Evolutionary conservation across 768 basidiomycete species (phyloP).

Genomic region (Pisolithus sp.): DNA sequence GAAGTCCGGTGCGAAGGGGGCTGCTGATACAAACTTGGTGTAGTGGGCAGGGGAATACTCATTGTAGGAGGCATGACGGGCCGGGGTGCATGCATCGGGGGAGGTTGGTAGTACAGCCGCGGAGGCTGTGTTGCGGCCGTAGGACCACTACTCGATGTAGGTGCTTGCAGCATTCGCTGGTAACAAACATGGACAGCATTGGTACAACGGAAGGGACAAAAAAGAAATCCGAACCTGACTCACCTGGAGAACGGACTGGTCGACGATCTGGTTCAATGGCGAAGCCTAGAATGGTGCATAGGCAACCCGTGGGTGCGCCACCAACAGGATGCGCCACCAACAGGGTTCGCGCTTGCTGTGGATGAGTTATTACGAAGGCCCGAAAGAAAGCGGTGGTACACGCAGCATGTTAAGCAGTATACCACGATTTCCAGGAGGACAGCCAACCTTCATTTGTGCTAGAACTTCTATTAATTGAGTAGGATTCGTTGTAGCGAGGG

Average conservation of each 20-base stretch:
- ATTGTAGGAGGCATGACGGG: conserved; percentile 29
- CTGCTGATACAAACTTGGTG: conserved; percentile 22
- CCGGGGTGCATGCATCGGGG: conserved; percentile 27
- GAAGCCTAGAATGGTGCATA: conserved; percentile 96
- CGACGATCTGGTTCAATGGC: conserved; percentile 91
- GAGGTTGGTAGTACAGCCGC: conserved; percentile 27
- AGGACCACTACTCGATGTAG: conserved; percentile 24
- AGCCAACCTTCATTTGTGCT: conserved; percentile 93
- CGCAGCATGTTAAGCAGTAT: conserved; percentile 14
- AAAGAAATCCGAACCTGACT: conserved; percentile 25
- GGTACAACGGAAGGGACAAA: conserved; percentile 1
- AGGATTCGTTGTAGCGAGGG: conserved; percentile 77
- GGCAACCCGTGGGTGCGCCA: conserved; percentile 84
- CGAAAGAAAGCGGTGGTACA: conserved; percentile 28
- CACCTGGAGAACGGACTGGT: conserved; percentile 78
- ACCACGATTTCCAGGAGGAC: conserved; percentile 13
- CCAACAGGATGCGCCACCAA: no score
- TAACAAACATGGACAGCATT: conserved; percentile 10
- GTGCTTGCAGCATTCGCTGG: conserved; percentile 48
- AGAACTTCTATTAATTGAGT: conserved; percentile 87
- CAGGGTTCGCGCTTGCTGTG: conserved; percentile 79
- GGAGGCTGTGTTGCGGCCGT: conserved; percentile 28
- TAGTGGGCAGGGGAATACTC: conserved; percentile 23
- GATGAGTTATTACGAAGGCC: conserved; percentile 89
- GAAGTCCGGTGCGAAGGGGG: conserved; percentile 25